Evolutionary conservation across 176 grass and related monocot genomes (phyloP), one percentile per base, ranked within the genome.

Genomic region (Aegilops bicornis): DNA sequence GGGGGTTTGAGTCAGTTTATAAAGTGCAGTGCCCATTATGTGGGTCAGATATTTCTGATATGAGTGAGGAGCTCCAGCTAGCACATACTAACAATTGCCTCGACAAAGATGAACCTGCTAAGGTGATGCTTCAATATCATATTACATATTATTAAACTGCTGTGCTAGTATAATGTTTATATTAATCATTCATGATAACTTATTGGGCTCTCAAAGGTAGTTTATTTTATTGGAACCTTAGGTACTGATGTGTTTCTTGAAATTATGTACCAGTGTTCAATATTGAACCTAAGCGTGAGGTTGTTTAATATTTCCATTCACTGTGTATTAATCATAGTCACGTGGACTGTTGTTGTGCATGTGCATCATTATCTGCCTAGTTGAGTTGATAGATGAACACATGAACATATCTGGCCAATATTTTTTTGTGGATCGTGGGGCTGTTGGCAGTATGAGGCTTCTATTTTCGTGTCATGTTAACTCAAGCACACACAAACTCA

Each of bases 71-170:
- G 66, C 29, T 72, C 20, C 89, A 71, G 24, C 86, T 92, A 77
- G n/a, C 89, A 68, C 93, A 96, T 81, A 94, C 93, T 24, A 96
- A 94, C 85, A 77, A 92, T 88, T 98, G 96, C 83, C 91, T 98
- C 22, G 93, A 95, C 64, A 48, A 84, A 81, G 68, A 73, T 83
- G 82, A 56, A 85, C 81, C 75, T 84, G 62, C 15, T 20, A 91
- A 94, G 93, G 96, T 98, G 75, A 77, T 65, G 36, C 75, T 88
- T 82, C 48, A 30, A 56, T 69, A 58, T 16, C 82, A 48, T 86
- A 59, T 83, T 72, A 60, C 30, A 42, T 60, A 79, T 73, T 54
- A 77, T 43, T 60, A 12, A 74, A 76, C 73, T 68, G 25, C 63
- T 71, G 9, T 90, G 8, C 2, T 67, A 80, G 36, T 68, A 8